Conservation (phyloP, 1,139 yeast species). For the Sugiyamaella grinbergsii region DNA sequence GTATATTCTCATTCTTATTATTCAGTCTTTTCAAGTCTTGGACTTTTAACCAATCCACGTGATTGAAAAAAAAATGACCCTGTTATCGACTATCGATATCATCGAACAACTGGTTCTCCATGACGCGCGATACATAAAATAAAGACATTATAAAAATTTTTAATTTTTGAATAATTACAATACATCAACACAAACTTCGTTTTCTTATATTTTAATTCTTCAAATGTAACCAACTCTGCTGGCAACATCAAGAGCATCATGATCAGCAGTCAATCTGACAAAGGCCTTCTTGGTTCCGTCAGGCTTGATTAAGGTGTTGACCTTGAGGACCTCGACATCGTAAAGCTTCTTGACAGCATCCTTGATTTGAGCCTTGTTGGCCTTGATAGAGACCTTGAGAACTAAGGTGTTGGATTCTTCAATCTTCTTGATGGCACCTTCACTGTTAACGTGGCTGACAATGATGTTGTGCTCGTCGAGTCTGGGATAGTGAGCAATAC, state of each 20-base stretch:
- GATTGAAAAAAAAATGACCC: too few species aligned
- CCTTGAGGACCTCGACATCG: slow-evolving; percentile 91
- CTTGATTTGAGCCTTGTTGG: slow-evolving; percentile 98
- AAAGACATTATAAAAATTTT: neutral
- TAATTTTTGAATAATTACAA: slow-evolving; percentile 19
- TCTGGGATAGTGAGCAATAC: slow-evolving; percentile 98
- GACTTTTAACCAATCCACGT: too few species aligned
- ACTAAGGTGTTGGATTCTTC: slow-evolving; percentile 99
- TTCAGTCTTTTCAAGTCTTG: too few species aligned
- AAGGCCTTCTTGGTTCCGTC: slow-evolving; percentile 99
- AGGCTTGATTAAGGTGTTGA: slow-evolving; percentile 97
- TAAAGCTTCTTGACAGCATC: slow-evolving; percentile 97
- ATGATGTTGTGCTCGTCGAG: slow-evolving; percentile 94
- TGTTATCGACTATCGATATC: too few species aligned
- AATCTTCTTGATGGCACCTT: slow-evolving; percentile 99
- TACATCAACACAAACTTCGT: slow-evolving; percentile 18
- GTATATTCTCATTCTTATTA: too few species aligned
- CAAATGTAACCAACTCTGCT: slow-evolving; percentile 99
- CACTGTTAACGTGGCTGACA: slow-evolving; percentile 95
- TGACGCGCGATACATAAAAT: neutral
- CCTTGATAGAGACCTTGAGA: slow-evolving; percentile 94
- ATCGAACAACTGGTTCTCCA: too few species aligned
- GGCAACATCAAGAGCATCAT: slow-evolving; percentile 99
- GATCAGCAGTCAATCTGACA: slow-evolving; percentile 98
- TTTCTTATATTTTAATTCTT: slow-evolving; percentile 32